These are phyloP conservation scores for Dioszegia hungarica DNA, from an alignment of 768 basidiomycete species.

Conservation along the genomic window DNA sequence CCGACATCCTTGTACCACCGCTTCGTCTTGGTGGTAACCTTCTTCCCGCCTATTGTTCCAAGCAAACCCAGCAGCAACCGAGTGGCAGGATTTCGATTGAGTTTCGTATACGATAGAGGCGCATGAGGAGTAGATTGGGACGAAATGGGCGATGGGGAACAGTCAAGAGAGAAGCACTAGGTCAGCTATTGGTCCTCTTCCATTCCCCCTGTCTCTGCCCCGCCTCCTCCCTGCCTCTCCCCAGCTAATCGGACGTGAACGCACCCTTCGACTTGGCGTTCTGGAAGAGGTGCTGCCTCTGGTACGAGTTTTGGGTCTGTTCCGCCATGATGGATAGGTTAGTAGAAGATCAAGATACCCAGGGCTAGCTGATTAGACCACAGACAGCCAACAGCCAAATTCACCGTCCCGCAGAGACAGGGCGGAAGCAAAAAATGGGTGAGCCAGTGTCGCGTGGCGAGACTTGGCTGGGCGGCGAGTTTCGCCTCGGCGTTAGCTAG, in stretches of 20 bases:
- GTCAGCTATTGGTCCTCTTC: conserved; percentile 9
- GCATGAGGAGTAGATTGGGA: not conserved
- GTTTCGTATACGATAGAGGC: not conserved
- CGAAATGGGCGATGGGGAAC: not conserved
- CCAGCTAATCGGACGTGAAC: conserved; percentile 45
- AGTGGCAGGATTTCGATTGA: too few relatives aligned
- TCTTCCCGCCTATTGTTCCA: conserved; percentile 65
- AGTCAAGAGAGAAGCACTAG: conserved; percentile 4
- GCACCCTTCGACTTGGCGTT: conserved; percentile 88
- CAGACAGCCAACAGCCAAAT: too few relatives aligned
- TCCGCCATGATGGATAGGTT: conserved; percentile 47
- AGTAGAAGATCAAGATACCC: conserved; percentile 9
- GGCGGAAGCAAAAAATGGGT: not conserved
- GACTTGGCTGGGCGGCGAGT: not conserved
- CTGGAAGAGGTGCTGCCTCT: conserved; percentile 97
- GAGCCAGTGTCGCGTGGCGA: too few relatives aligned
- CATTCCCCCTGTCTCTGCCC: not conserved
- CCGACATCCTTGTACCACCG: conserved; percentile 99
- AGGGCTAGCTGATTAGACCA: not conserved
- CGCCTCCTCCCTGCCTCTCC: not conserved
- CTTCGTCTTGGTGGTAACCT: conserved; percentile 88
- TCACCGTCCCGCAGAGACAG: not conserved
- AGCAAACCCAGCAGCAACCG: conserved; percentile 4
- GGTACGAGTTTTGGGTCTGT: conserved; percentile 94
- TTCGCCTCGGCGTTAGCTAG: conserved; percentile 8